Base-by-base conservation (phyloP, 139 green algal genomes). In the Prasinococcaceae sp. region DNA sequence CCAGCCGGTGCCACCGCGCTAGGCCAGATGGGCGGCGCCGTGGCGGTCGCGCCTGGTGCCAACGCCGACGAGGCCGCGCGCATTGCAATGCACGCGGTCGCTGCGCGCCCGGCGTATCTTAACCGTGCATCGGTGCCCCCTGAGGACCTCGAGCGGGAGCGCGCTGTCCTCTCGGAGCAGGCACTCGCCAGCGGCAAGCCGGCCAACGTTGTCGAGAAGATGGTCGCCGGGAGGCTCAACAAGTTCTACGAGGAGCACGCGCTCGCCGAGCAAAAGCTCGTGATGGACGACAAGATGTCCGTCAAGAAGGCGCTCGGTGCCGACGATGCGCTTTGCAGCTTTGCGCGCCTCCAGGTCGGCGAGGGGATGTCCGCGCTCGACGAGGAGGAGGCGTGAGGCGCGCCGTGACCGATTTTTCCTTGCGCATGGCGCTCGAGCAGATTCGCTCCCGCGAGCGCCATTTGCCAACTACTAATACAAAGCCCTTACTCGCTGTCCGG, bases 251-350 rank as follows among this genome's bases (percentile, higher is more conserved):
- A 81, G 37, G 75, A 81, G 1, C 47, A 55, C 5, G 35, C 53
- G 3, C 47, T 93, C 32, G 48, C 86, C 47, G 76, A 86, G 57
- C 84, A 94, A 57, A 47, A 47, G 3, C 93, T 74, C 59, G 49
- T 94, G 2, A 63, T 93, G 68, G 84, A 93, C 16, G 67, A 79
- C 49, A 39, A 30, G 2, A 24, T 63, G 22, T 77, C 54, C 4
- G 69, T 86, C 2, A 10, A 47, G n/a, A 20, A 61, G 53, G 20
- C 69, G 38, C 22, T 79, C 37, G 29, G 58, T 45, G n/a, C 19
- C 5, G 28, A 26, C 9, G 47, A 30, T 17, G 9, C 44, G 10
- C 14, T 71, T 2, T 35, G 20, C 1, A 24, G 22, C 25, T 76
- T 73, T 53, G 53, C 51, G 30, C 23, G 68, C 3, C 33, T 76